phyloP scores from a whole-genome alignment of 352 stramenopile genomes.

The Phytophthora sojae region DNA sequence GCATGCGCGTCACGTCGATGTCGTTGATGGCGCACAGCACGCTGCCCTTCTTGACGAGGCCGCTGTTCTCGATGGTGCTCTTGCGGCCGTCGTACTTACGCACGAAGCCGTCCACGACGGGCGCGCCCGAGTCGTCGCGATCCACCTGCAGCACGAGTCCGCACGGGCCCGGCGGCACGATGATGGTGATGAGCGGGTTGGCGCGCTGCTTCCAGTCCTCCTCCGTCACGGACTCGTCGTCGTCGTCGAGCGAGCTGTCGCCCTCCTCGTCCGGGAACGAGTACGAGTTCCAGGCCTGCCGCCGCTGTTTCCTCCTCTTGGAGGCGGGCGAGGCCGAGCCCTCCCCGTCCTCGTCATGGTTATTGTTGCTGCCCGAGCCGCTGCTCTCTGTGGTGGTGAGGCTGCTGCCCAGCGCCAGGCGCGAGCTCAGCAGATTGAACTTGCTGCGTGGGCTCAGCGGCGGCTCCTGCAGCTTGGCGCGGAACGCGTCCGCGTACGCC shows the following conservation, averaged over 20 bases:
- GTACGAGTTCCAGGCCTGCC: conserved; percentile 35
- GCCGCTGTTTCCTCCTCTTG: conserved; percentile 14
- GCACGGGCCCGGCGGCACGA: conserved; percentile 75
- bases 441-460: conserved; percentile 78
- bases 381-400: conserved; percentile 39
- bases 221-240: conserved; percentile 58
- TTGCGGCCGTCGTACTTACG: conserved; percentile 69
- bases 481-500: conserved; percentile 72
- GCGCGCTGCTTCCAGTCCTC: conserved; percentile 76
- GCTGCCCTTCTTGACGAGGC: conserved; percentile 68
- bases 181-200: conserved; percentile 72
- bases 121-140: conserved; percentile 45
- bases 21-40: conserved; percentile 84
- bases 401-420: conserved; percentile 30
- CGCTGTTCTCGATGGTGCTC: conserved; percentile 81
- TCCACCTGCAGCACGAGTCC: conserved; percentile 74
- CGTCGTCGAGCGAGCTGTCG: conserved; percentile 39
- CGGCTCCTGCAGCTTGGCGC: conserved; percentile 71
- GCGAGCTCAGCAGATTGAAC: conserved; percentile 59
- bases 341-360: conserved; percentile 9
- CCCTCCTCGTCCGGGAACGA: conserved; percentile 30
- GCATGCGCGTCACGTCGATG: conserved; percentile 72
- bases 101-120: conserved; percentile 81
- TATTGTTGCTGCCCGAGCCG: conserved; percentile 21
- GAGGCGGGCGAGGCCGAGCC: background rate